phyloP scores from a whole-genome alignment of 768 basidiomycete species.

The Auriscalpium microsporum region DNA sequence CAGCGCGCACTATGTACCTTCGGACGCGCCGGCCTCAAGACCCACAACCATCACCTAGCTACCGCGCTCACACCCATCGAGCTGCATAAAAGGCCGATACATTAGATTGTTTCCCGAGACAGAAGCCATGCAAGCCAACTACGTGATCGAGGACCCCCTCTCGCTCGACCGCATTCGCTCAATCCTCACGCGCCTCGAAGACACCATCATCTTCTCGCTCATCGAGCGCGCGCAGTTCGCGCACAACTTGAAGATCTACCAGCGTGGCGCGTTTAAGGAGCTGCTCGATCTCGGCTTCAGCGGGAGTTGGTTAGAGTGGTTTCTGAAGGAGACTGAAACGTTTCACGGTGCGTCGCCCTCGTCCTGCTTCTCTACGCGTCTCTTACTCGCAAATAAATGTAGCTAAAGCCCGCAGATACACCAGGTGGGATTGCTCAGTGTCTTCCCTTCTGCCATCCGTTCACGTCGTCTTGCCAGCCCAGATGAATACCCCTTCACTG shows the following conservation, averaged over 20 bases:
- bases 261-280: slow-evolving; percentile 70
- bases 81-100: too few relatives aligned
- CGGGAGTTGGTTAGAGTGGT: slow-evolving; percentile 97
- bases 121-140: slow-evolving; percentile 39
- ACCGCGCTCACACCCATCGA: too few relatives aligned
- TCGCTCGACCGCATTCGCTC: slow-evolving; percentile 84
- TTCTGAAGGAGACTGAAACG: slow-evolving; percentile 87
- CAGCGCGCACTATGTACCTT: too few relatives aligned
- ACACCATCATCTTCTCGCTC: slow-evolving; percentile 96
- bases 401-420: slow-evolving; percentile 95
- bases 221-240: slow-evolving; percentile 98
- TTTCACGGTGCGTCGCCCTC: slow-evolving; percentile 66
- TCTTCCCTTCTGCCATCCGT: neutral
- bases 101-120: neutral
- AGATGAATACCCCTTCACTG: slow-evolving; percentile 95
- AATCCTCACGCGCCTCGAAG: slow-evolving; percentile 84
- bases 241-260: slow-evolving; percentile 85
- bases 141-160: slow-evolving; percentile 67
- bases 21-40: too few relatives aligned
- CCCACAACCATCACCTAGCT: too few relatives aligned
- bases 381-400: slow-evolving; percentile 2
- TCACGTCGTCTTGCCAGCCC: slow-evolving; percentile 46
- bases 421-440: slow-evolving; percentile 47
- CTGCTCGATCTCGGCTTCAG: slow-evolving; percentile 63
- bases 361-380: neutral